Conservation (phyloP, 2,329 filamentous ascomycete species). For the Celoporthe dispersa region DNA sequence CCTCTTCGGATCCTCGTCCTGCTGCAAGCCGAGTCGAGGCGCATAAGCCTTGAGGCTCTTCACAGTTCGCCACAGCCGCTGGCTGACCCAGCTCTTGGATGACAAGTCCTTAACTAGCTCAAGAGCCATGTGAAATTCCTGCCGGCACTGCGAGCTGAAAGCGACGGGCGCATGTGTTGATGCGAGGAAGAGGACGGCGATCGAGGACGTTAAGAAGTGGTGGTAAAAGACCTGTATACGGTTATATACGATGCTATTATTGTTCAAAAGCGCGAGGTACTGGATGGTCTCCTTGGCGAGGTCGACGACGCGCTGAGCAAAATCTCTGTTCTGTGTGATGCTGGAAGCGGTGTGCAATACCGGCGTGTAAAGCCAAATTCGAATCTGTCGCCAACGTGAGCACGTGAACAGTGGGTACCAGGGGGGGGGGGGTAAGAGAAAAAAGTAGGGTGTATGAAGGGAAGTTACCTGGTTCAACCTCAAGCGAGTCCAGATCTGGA, state of each 20-base stretch:
- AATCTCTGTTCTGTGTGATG: slow-evolving; percentile 75
- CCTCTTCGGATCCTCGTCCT: slow-evolving; percentile 53
- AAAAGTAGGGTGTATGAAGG: neutral
- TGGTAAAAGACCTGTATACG: slow-evolving; percentile 78
- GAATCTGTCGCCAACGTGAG: slow-evolving; percentile 54
- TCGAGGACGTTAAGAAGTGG: slow-evolving; percentile 76
- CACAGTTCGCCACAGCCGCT: slow-evolving; percentile 75
- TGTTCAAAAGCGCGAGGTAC: slow-evolving; percentile 71
- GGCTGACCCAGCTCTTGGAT: slow-evolving; percentile 71
- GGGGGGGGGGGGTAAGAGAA: neutral
- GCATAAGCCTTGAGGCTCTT: slow-evolving; percentile 73
- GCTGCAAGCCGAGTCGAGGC: slow-evolving; percentile 67
- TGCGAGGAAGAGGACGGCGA: slow-evolving; percentile 77
- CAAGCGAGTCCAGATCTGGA: slow-evolving; percentile 83
- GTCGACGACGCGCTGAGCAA: slow-evolving; percentile 75
- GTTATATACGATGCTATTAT: slow-evolving; percentile 72
- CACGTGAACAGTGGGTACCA: neutral
- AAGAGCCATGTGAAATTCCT: slow-evolving; percentile 80
- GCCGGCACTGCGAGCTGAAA: slow-evolving; percentile 69
- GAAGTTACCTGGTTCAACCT: slow-evolving; percentile 74
- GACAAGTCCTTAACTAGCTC: slow-evolving; percentile 76
- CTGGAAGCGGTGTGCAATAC: slow-evolving; percentile 83
- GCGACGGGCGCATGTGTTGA: slow-evolving; percentile 75
- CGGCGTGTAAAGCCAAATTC: slow-evolving; percentile 86
- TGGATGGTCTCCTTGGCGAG: slow-evolving; percentile 78